phyloP scores from a whole-genome alignment of 768 basidiomycete species.

The Brasilioporus rufonigricans region DNA sequence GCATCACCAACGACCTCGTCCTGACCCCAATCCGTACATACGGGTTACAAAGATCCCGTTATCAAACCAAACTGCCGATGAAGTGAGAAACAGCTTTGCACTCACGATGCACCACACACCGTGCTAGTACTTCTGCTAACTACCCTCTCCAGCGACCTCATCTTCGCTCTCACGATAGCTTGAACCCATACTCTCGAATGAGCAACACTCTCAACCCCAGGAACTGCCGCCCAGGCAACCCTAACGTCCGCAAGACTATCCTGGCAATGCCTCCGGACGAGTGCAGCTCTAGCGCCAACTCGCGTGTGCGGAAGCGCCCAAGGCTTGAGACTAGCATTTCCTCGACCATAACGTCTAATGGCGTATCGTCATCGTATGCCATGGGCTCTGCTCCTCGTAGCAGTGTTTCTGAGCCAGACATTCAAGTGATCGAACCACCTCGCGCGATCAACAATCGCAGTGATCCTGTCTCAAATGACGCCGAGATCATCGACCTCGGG shows the following conservation, averaged over 20 bases:
- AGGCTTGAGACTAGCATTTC: conserved; percentile 12
- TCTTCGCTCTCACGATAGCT: conserved; percentile 11
- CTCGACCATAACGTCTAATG: not conserved
- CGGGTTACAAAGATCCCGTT: conserved; percentile 5
- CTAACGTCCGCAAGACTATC: conserved; percentile 20
- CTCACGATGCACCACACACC: not conserved
- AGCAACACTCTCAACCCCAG: not conserved
- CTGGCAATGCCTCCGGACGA: conserved; percentile 7
- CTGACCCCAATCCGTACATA: conserved; percentile 14
- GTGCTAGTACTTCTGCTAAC: conserved; percentile 2
- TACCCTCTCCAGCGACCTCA: conserved; percentile 1
- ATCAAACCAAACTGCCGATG: conserved; percentile 4
- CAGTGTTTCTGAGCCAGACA: conserved; percentile 17
- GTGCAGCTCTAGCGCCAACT: not conserved
- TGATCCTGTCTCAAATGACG: conserved; percentile 6
- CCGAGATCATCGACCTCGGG: conserved; percentile 22
- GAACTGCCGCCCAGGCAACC: conserved; percentile 17
- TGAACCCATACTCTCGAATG: conserved; percentile 7
- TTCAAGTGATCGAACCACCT: conserved; percentile 19
- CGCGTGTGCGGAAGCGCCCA: conserved; percentile 22
- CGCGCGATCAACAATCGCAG: not conserved
- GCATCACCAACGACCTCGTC: not conserved
- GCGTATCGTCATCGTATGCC: conserved; percentile 2
- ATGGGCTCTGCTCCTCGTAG: not conserved
- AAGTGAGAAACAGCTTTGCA: conserved; percentile 14